Base-by-base conservation (phyloP, 257 asterid species). In the Nicotiana knightiana region DNA sequence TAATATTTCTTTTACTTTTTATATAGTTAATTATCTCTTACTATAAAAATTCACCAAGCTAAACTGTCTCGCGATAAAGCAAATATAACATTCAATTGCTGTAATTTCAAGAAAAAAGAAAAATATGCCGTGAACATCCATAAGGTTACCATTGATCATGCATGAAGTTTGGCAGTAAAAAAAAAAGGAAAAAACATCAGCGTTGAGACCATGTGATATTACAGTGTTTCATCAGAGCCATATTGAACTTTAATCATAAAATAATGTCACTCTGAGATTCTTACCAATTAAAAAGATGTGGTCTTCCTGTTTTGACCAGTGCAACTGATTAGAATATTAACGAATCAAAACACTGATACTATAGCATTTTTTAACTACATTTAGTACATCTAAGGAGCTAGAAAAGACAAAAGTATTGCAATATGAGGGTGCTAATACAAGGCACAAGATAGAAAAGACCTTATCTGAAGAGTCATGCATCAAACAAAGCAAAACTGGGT, bases 401-500 rank as follows among this genome's bases (percentile, higher is more conserved):
- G 16, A 51, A 15, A 48, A 24, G 26, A 26, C 54, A 73, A 73
- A 1, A 73, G 12, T 73, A 73, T 11, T 43, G 2, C 17, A 70
- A 30, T 70, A 67, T 51, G 24, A 11, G 21, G 3, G 7, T 65
- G 46, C 18, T 21, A 46, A 71, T 16, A 43, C 12, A 8, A 9
- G 12, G 51, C 51, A 43, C 51, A 43, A 7, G 51, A 8, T 43
- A 43, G 10, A 39, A 39, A 39, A 39, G 9, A 2, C 46, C 46
- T 48, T 16, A 18, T 21, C 6, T n/a, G 18, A 68, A 68, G 77
- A 53, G 18, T n/a, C 57, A 21, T 21, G 24, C 24, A 70, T 70
- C 58, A 28, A 61, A 48, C 51, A n/a, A 76, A 63, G 48, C 79
- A 81, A 80, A 81, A 81, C 26, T 80, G 71, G 63, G 71, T 53